Percentiles rank a stretch among this genome's conserved stretches.
Conservation (phyloP, 768 basidiomycete species). For the Mycena rebaudengoi region DNA sequence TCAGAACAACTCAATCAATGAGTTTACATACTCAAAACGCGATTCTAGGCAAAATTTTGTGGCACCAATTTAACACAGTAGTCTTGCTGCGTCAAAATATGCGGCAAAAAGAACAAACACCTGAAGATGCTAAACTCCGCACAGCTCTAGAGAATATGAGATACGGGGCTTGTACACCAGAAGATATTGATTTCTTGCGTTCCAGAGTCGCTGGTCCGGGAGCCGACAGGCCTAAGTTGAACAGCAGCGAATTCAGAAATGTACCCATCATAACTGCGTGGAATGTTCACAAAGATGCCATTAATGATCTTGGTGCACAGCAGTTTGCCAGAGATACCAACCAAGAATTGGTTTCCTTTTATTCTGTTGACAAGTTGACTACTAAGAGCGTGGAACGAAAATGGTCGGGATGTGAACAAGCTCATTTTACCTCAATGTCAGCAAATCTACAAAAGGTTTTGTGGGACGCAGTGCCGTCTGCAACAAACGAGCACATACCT, state of each 20-base stretch:
- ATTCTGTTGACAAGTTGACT: no score
- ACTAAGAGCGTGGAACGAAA: slow-evolving; percentile 43
- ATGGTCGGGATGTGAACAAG: background rate
- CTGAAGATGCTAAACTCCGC: slow-evolving; percentile 36
- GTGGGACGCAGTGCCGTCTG: background rate
- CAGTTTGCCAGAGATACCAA: no score
- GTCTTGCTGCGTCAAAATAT: no score
- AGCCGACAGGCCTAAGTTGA: slow-evolving; percentile 14
- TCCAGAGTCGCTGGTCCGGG: slow-evolving; percentile 28
- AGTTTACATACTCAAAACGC: background rate
- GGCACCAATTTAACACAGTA: no score
- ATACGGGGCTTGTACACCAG: slow-evolving; percentile 46
- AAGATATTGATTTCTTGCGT: slow-evolving; percentile 45
- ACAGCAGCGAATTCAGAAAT: slow-evolving; percentile 35
- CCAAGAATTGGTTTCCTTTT: no score
- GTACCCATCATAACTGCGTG: slow-evolving; percentile 51
- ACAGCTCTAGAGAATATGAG: slow-evolving; percentile 46
- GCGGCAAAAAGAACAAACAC: no score
- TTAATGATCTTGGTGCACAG: no score
- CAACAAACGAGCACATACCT: slow-evolving; percentile 26
- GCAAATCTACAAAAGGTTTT: background rate
- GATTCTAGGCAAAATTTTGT: background rate
- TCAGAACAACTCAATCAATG: background rate
- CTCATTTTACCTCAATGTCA: no score
- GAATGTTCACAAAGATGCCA: no score